These are phyloP conservation scores for Calonectria leucothoes DNA, from an alignment of 2,329 filamentous ascomycete species.

Conservation along the genomic window DNA sequence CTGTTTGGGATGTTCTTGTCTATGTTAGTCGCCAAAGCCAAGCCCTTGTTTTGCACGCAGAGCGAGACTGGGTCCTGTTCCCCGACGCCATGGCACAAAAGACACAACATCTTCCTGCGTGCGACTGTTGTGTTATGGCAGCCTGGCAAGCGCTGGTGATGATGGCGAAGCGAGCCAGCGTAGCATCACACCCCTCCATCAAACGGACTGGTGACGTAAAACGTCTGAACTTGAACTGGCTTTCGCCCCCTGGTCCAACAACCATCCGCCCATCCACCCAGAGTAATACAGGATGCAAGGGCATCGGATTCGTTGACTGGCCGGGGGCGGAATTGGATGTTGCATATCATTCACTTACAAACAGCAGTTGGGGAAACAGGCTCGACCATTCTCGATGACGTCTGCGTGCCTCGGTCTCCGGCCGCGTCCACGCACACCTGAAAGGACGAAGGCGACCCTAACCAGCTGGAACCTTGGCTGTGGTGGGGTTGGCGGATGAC, in stretches of 20 bases:
- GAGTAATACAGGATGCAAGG: background rate
- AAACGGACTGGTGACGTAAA: conserved; percentile 3
- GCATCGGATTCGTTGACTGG: background rate
- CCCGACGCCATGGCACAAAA: background rate
- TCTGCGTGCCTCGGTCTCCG: conserved; percentile 22
- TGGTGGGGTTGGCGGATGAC: conserved; percentile 22
- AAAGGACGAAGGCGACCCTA: background rate
- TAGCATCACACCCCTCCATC: background rate
- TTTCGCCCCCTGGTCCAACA: background rate
- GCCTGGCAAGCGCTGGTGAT: background rate
- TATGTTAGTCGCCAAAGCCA: background rate
- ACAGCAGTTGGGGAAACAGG: conserved; percentile 30
- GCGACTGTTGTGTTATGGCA: background rate
- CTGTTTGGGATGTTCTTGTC: background rate
- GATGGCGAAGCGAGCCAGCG: background rate
- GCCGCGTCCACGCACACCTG: background rate
- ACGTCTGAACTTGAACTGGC: background rate
- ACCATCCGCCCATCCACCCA: background rate
- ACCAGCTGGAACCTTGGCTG: conserved; percentile 1
- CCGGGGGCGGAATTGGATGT: conserved; percentile 22
- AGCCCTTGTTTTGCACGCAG: background rate
- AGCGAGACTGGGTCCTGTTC: background rate
- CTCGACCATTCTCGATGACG: conserved; percentile 38
- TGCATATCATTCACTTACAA: conserved; percentile 15
- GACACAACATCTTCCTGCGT: background rate